phyloP scores from a whole-genome alignment of 192 early-diverging fungal genomes.

The Coemansia sp. region DNA sequence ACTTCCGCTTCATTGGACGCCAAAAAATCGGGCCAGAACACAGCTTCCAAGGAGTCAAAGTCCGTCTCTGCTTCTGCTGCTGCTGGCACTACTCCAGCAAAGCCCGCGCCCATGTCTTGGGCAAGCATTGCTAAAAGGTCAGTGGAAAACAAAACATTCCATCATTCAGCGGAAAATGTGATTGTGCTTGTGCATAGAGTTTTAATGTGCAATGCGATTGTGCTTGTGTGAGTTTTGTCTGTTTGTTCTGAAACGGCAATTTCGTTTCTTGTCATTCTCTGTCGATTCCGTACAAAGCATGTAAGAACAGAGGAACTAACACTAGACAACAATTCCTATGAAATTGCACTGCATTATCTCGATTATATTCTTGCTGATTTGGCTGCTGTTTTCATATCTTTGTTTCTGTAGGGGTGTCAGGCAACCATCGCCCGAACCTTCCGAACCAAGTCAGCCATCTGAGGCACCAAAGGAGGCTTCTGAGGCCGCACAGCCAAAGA shows the following conservation, averaged over 20 bases:
- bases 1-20: conserved; percentile 18
- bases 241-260: conserved; percentile 1
- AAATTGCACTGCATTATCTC: not conserved
- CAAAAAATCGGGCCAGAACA: conserved; percentile 16
- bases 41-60: conserved; percentile 16
- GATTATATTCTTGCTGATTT: not conserved
- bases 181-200: not conserved
- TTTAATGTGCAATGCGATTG: not conserved
- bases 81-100: conserved; percentile 35
- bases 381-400: not conserved
- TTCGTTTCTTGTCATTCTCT: not conserved
- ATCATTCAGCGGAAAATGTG: not conserved
- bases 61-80: conserved; percentile 16
- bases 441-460: conserved; percentile 15
- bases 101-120: conserved; percentile 56
- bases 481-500: conserved; percentile 3
- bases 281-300: not conserved
- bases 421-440: conserved; percentile 38
- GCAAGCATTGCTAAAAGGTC: conserved; percentile 56
- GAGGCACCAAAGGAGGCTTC: not conserved
- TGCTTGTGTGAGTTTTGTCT: not conserved
- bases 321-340: not conserved
- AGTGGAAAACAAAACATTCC: conserved; percentile 8
- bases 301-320: not conserved
- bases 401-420: conserved; percentile 42